Evolutionary conservation across 441 rosid genomes (phyloP), one percentile per base, ranked within the genome.

Genomic region (Breynia disticha): DNA sequence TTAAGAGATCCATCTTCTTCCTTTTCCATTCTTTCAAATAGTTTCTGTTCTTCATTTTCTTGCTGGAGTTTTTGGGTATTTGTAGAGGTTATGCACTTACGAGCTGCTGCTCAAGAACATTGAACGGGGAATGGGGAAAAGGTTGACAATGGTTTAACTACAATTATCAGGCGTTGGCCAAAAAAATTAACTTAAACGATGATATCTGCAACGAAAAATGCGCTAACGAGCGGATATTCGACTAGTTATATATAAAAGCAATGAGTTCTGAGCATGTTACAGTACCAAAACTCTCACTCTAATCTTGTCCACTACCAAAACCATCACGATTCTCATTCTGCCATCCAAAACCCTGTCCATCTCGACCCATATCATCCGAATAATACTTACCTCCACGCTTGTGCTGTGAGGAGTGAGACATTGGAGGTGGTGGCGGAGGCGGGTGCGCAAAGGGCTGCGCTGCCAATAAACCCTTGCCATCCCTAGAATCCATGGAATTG

Each of bases 311-410:
- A 49, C 62, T 67, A 44, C 82, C 87, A 48, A 71, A 79, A 13
- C 86, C 73, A 59, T 84, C 89, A 24, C 71, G 90, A 53, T 73
- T 83, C 71, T 84, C 95, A 57, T 81, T 83, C 54, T 76, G 83
- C 91, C 95, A 90, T 38, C 89, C 89, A 46, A 67, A 84, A 56
- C 71, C 77, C 48, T 71, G 89, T 22, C 78, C 71, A 7, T 83
- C 95, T 66, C 75, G 76, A 50, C 76, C 72, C 70, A 71, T 64
- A 49, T 80, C 83, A 47, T 79, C 74, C 0, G 73, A 57, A 60
- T 77, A 78, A 61, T 76, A 80, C 52, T 77, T 73, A 16, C 80
- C 83, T 16, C 80, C 83, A 14, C 76, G 79, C 44, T 75, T 72
- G 64, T 54, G 65, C 65, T 71, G 87, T 17, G 76, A 73, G 49